Base-by-base conservation (phyloP, 1,139 yeast species). In the Lodderomyces oxycetoniae region DNA sequence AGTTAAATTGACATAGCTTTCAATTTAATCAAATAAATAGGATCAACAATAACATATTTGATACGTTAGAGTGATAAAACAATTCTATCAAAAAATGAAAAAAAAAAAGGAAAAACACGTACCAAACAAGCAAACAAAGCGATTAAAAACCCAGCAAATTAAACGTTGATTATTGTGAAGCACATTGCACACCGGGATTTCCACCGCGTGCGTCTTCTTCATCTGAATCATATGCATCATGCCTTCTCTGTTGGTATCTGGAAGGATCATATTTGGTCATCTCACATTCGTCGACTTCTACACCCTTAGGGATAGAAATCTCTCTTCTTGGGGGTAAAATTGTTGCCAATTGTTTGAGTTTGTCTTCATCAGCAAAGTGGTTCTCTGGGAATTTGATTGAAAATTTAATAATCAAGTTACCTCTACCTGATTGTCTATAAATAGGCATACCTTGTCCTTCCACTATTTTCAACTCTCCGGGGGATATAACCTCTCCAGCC, bases 381-480 rank as follows among this genome's bases (percentile, higher is more conserved):
- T 67, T 63, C 37, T 56, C 52, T 48, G 93, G 93, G 83, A 83
- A 83, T 53, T 79, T 79, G 49, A 83, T 70, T 39, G 70, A 69
- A 61, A 83, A 83, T 56, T 79, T 79, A 47, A 83, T 64, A 47
- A 81, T 75, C 58, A 83, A 71, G 58, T 81, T 74, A 66, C 93
- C 93, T 51, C 62, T 67, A 38, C 86, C 84, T 51, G 89, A 86
- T 53, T 74, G 77, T 67, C 83, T 80, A 57, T 69, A 77, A 50
- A 83, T 63, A 55, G 93, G 93, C 98, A 91, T 91, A 80, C 99
- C 99, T 66, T 89, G 89, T 51, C 81, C 86, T 51, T 85, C 93
- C 47, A 91, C 67, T 37, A 87, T 87, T 66, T 87, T 88, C 50
- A 81, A 67, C 29, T 71, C 60, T 44, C 87, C 95, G 39, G 97